phyloP scores from a whole-genome alignment of 176 grass and related monocot genomes.

The Guadua angustifolia region DNA sequence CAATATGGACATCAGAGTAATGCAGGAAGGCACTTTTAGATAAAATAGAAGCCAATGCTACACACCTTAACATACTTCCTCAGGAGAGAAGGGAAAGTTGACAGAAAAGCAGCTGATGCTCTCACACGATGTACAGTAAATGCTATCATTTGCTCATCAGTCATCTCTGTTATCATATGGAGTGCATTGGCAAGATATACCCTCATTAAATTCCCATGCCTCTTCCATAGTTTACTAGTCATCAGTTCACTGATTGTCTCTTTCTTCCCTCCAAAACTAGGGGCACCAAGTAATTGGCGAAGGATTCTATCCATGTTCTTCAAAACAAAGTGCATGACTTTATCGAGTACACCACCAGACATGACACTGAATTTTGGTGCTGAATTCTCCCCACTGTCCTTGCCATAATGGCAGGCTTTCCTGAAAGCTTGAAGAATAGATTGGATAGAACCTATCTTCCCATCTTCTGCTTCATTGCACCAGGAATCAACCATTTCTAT shows the following conservation, averaged over 20 bases:
- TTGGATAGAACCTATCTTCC: conserved; percentile 59
- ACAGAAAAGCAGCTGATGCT: conserved; percentile 83
- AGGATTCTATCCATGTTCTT: conserved; percentile 89
- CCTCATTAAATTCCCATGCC: conserved; percentile 79
- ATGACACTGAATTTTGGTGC: conserved; percentile 75
- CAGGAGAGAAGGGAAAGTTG: conserved; percentile 80
- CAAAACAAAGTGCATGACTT: conserved; percentile 89
- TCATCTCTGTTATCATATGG: conserved; percentile 95
- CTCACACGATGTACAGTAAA: conserved; percentile 88
- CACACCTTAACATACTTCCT: conserved; percentile 96
- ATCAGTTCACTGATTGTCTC: conserved; percentile 72
- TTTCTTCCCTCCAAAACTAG: conserved; percentile 75
- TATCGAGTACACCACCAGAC: conserved; percentile 86
- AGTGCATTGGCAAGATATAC: conserved; percentile 87
- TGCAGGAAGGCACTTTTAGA: conserved; percentile 18
- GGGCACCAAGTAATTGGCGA: conserved; percentile 70
- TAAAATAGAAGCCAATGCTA: conserved; percentile 27
- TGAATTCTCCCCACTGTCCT: conserved; percentile 68
- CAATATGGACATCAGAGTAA: conserved; percentile 33
- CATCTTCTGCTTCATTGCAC: conserved; percentile 63
- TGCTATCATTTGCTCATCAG: conserved; percentile 93
- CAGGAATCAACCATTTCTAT: conserved; percentile 87
- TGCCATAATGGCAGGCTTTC: conserved; percentile 84
- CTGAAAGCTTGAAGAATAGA: conserved; percentile 86
- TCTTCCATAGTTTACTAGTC: conserved; percentile 70